Evolutionary conservation across 768 basidiomycete genomes (phyloP).

Genomic region (Trichaptum fuscoviolaceum): DNA sequence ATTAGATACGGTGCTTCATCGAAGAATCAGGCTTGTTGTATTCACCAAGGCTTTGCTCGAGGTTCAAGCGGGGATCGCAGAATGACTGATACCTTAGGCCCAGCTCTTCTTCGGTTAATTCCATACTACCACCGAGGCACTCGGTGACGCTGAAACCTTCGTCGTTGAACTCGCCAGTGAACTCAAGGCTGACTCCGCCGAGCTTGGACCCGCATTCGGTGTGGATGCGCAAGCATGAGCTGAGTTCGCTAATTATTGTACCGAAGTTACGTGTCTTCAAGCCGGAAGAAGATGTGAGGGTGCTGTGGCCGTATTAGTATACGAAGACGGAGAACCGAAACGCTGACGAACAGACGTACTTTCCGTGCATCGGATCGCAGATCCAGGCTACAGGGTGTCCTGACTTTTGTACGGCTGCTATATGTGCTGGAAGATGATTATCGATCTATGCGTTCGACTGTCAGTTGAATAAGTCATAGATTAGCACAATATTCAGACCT

Average conservation of each 20-base stretch:
- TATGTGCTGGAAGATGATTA: conserved; percentile 70
- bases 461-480: neutral
- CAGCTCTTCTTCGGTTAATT: conserved; percentile 82
- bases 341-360: conserved; percentile 40
- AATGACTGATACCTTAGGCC: conserved; percentile 92
- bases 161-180: conserved; percentile 87
- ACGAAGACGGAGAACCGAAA: neutral
- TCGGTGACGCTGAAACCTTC: conserved; percentile 96
- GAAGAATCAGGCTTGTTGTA: conserved; percentile 10
- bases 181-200: conserved; percentile 82
- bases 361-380: conserved; percentile 99
- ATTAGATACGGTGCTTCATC: neutral
- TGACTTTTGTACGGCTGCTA: conserved; percentile 70
- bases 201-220: conserved; percentile 64
- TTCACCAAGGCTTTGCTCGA: conserved; percentile 89
- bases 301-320: conserved; percentile 40
- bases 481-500: conserved; percentile 39
- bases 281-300: conserved; percentile 71
- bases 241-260: conserved; percentile 84
- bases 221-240: conserved; percentile 78
- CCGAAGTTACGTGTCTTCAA: conserved; percentile 90
- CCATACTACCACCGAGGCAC: conserved; percentile 96
- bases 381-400: conserved; percentile 91
- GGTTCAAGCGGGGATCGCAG: conserved; percentile 92
- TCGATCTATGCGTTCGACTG: conserved; percentile 50